These are phyloP conservation scores for Rhazya stricta DNA, from an alignment of 257 asterid species.

Conservation along the genomic window DNA sequence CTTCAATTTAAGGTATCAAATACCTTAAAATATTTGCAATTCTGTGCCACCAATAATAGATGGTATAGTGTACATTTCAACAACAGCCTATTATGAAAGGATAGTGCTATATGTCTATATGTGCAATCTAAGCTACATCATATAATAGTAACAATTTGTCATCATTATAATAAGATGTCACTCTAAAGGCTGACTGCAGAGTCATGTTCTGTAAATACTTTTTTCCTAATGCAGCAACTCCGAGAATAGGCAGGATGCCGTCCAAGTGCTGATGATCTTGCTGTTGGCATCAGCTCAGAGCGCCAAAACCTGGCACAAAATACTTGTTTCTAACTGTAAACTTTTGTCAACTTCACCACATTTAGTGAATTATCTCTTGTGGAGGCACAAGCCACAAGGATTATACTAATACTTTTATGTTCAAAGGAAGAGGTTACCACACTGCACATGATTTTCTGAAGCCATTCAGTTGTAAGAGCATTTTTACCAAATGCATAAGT, in stretches of 20 bases:
- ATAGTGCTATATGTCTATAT: not conserved
- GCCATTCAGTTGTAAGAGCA: slow-evolving; percentile 8
- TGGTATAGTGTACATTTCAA: not conserved
- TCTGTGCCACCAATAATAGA: too few species aligned
- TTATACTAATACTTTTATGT: slow-evolving; percentile 23
- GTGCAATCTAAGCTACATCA: slow-evolving; percentile 4
- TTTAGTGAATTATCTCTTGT: slow-evolving; percentile 19
- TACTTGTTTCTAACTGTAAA: slow-evolving; percentile 19
- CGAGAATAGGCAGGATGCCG: not conserved
- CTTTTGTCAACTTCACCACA: slow-evolving; percentile 14
- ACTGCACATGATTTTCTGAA: slow-evolving; percentile 34
- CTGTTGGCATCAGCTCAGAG: not conserved
- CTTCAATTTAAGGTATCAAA: too few species aligned
- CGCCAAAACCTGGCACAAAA: slow-evolving; percentile 2
- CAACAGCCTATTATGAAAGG: not conserved
- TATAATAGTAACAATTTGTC: not conserved
- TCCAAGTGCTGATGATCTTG: not conserved
- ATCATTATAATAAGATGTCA: not conserved
- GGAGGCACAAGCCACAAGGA: slow-evolving; percentile 6
- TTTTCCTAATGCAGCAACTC: slow-evolving; percentile 7
- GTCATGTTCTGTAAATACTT: not conserved
- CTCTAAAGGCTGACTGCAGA: too few species aligned
- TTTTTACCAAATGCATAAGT: slow-evolving; percentile 1
- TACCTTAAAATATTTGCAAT: not conserved
- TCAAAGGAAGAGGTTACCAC: slow-evolving; percentile 24